phyloP scores from a whole-genome alignment of 2,329 filamentous ascomycete genomes.

The Nemania serpens region DNA sequence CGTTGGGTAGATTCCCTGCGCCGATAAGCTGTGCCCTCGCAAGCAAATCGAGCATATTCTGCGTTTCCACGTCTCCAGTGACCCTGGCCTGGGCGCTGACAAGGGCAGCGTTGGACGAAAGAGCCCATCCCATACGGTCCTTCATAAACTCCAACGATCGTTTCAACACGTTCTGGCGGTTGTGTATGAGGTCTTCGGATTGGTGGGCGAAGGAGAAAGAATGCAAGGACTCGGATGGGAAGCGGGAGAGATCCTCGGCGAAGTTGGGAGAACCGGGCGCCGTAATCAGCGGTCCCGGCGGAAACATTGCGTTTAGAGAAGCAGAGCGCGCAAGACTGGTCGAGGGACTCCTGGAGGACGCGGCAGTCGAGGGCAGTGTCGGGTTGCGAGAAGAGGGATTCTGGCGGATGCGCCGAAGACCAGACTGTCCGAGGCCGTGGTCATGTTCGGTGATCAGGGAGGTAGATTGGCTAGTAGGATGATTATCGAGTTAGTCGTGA shows the following conservation, averaged over 20 bases:
- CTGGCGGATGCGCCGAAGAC: constrained; percentile 91
- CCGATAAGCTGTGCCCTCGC: constrained; percentile 80
- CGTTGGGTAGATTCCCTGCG: constrained; percentile 63
- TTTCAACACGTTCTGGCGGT: constrained; percentile 89
- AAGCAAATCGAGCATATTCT: constrained; percentile 88
- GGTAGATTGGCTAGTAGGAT: constrained; percentile 59
- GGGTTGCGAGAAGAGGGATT: constrained; percentile 70
- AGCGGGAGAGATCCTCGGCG: constrained; percentile 86
- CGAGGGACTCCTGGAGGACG: constrained; percentile 65
- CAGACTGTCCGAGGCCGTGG: constrained; percentile 82
- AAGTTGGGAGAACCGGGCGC: constrained; percentile 75
- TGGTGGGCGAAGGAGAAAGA: constrained; percentile 98
- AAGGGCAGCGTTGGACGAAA: constrained; percentile 72
- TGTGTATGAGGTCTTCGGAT: constrained; percentile 89
- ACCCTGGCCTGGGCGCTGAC: constrained; percentile 82
- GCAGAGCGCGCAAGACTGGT: constrained; percentile 66
- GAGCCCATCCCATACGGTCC: constrained; percentile 82
- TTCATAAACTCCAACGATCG: constrained; percentile 96
- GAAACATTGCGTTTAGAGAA: constrained; percentile 71
- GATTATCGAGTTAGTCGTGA: constrained; percentile 35
- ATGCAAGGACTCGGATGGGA: constrained; percentile 93
- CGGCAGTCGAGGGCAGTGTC: constrained; percentile 67
- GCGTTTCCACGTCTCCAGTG: constrained; percentile 81
- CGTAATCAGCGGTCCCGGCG: constrained; percentile 61
- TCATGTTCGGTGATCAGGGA: constrained; percentile 85